Evolutionary conservation across 164 flowering plant genomes (phyloP).

Genomic region (Vitis cinerea): DNA sequence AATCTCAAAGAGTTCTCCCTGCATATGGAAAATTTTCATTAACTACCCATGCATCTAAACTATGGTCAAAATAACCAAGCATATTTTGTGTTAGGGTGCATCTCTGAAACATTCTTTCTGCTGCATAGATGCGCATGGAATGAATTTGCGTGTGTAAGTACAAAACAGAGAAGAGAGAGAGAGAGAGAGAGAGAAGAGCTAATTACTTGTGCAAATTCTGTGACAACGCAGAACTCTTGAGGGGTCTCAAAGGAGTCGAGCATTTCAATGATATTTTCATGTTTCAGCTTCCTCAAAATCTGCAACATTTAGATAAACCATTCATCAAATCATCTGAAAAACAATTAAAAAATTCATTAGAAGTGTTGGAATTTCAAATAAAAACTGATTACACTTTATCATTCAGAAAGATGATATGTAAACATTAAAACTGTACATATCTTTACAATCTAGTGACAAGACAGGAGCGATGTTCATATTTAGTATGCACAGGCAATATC

Average conservation of each 20-base stretch:
- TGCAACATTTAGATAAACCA: slow-evolving; percentile 29
- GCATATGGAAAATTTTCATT: slow-evolving; percentile 14
- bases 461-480: no score
- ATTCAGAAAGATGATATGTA: no score
- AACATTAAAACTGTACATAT: no score
- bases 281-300: slow-evolving; percentile 91
- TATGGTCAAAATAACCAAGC: neutral
- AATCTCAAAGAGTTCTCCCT: slow-evolving; percentile 98
- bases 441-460: no score
- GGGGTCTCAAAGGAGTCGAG: slow-evolving; percentile 95
- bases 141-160: neutral
- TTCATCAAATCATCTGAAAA: slow-evolving; percentile 1
- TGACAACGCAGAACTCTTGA: slow-evolving; percentile 96
- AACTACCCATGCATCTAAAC: neutral
- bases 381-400: no score
- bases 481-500: no score
- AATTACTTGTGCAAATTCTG: slow-evolving; percentile 92
- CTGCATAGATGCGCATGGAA: neutral
- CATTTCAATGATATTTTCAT: slow-evolving; percentile 95
- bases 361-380: no score
- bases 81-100: neutral
- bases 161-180: neutral
- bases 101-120: neutral
- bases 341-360: neutral
- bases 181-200: slow-evolving; percentile 4